A percentile compares a stretch with the other conserved stretches of the same genome.
Evolutionary conservation across 2,329 filamentous ascomycete genomes (phyloP).

Genomic region (Sordariomycetes sp.): DNA sequence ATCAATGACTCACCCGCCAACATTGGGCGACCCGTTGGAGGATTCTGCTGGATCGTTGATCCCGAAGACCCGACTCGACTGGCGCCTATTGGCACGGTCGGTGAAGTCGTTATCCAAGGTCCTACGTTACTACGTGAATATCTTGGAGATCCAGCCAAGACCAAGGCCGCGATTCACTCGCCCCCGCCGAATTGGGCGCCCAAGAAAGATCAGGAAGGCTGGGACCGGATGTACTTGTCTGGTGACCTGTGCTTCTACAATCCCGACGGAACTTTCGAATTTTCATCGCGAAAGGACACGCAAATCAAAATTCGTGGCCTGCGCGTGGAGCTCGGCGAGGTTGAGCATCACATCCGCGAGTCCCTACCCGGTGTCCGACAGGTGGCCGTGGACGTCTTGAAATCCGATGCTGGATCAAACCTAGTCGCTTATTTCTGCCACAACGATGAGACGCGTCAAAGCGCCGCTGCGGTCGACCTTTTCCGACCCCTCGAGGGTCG

Average conservation of each 20-base stretch:
- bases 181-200: constrained; percentile 10
- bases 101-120: constrained; percentile 17
- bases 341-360: constrained; percentile 2
- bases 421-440: constrained; percentile 1
- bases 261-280: constrained; percentile 28
- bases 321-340: constrained; percentile 4
- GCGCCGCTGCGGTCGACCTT: constrained; percentile 2
- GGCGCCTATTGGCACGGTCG: constrained; percentile 12
- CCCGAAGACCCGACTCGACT: constrained; percentile 15
- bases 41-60: constrained; percentile 19
- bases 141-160: constrained; percentile 11
- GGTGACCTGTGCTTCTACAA: constrained; percentile 35
- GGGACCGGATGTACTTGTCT: constrained; percentile 26
- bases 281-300: constrained; percentile 34
- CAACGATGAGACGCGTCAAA: not conserved
- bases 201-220: constrained; percentile 12
- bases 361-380: not conserved
- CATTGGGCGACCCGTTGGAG: not conserved
- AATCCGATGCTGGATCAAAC: constrained; percentile 1
- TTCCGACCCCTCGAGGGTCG: constrained; percentile 1
- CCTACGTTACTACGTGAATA: constrained; percentile 14
- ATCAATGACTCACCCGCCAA: not conserved
- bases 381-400: constrained; percentile 2
- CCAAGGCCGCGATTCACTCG: constrained; percentile 23
- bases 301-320: constrained; percentile 5